Percentiles rank a stretch among this genome's conserved stretches.
These are phyloP conservation scores for Vitis riparia DNA, from an alignment of 164 flowering plant species.

Conservation along the genomic window DNA sequence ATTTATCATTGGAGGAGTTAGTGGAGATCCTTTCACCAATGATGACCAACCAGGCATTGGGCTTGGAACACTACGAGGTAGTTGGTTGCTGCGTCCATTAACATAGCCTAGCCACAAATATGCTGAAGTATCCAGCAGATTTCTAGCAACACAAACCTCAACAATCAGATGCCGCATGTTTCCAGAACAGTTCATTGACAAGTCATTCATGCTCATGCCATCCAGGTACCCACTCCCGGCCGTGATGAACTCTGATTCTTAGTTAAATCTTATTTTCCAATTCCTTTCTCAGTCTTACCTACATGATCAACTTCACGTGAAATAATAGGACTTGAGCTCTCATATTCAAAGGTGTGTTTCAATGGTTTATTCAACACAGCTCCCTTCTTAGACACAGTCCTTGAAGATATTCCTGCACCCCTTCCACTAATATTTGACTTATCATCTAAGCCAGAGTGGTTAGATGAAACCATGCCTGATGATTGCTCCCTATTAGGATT, in stretches of 20 bases:
- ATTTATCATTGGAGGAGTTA: slow-evolving; percentile 66
- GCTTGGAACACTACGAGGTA: slow-evolving; percentile 54
- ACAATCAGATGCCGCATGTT: slow-evolving; percentile 89
- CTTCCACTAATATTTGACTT: slow-evolving; percentile 38
- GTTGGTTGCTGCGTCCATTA: slow-evolving; percentile 56
- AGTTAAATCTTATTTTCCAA: slow-evolving; percentile 32
- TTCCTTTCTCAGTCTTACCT: slow-evolving; percentile 38
- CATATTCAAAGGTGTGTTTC: slow-evolving; percentile 45
- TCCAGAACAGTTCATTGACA: slow-evolving; percentile 37
- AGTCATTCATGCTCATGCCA: no score
- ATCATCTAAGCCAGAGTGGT: slow-evolving; percentile 34
- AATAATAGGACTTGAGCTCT: slow-evolving; percentile 27
- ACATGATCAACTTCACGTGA: slow-evolving; percentile 39
- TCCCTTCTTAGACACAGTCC: slow-evolving; percentile 45
- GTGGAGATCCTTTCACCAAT: slow-evolving; percentile 84
- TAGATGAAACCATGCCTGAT: slow-evolving; percentile 28
- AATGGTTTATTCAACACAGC: slow-evolving; percentile 26
- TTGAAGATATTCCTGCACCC: slow-evolving; percentile 27
- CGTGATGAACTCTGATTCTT: slow-evolving; percentile 32
- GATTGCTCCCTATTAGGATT: slow-evolving; percentile 53
- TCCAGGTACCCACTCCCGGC: no score
- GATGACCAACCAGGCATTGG: slow-evolving; percentile 86
- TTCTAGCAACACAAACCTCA: slow-evolving; percentile 93
- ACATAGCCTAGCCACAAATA: slow-evolving; percentile 97
- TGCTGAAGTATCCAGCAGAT: slow-evolving; percentile 82